These are phyloP conservation scores for Stachybotrys chlorohalonatus DNA, from an alignment of 2,329 filamentous ascomycete species.

Conservation along the genomic window DNA sequence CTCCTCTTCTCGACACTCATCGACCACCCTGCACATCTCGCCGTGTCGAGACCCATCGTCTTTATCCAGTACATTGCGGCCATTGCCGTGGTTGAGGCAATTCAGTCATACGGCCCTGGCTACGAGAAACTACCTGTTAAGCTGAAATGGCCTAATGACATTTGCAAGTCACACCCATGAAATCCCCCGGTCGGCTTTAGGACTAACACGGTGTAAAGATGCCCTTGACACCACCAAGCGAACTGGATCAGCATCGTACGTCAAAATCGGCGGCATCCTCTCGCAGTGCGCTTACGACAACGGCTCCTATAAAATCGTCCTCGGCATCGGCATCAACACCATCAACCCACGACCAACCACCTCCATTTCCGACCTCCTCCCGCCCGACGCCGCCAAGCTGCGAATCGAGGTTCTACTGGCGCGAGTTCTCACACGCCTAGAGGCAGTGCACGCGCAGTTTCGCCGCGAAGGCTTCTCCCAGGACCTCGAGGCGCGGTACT, in stretches of 20 bases:
- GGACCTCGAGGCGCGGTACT: constrained; percentile 68
- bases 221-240: constrained; percentile 54
- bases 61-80: constrained; percentile 93
- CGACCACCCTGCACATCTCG: constrained; percentile 69
- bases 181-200: rapidly evolving
- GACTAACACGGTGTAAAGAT: constrained; percentile 29
- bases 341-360: constrained; percentile 80
- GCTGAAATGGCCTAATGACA: constrained; percentile 97
- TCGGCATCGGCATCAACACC: constrained; percentile 81
- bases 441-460: constrained; percentile 69
- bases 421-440: constrained; percentile 67
- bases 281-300: constrained; percentile 78
- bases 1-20: constrained; percentile 85
- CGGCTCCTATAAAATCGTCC: constrained; percentile 72
- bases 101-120: constrained; percentile 68
- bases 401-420: constrained; percentile 75
- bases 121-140: constrained; percentile 72
- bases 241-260: constrained; percentile 44
- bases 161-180: constrained; percentile 44
- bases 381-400: constrained; percentile 43
- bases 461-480: constrained; percentile 64
- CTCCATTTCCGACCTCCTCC: constrained; percentile 67
- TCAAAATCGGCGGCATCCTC: constrained; percentile 89
- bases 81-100: constrained; percentile 75
- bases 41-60: constrained; percentile 67